phyloP scores from a whole-genome alignment of 2,329 filamentous ascomycete genomes.

The Colletotrichum sublineola region DNA sequence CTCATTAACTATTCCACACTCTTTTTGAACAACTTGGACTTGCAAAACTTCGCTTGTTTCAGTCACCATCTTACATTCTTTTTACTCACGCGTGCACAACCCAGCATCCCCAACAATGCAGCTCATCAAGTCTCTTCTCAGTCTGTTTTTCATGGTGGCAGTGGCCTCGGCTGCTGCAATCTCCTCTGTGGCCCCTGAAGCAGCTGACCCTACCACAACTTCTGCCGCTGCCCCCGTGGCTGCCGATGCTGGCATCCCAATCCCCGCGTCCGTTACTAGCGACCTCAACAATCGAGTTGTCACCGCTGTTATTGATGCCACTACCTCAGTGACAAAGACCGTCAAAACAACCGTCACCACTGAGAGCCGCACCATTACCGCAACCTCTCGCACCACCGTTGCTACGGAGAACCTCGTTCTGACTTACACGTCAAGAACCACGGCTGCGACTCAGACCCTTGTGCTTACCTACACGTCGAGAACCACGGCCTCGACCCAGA shows the following conservation, averaged over 20 bases:
- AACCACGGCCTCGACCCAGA: slow-evolving; percentile 2
- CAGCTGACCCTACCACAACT: background rate
- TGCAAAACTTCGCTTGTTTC: slow-evolving; percentile 12
- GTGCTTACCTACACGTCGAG: slow-evolving; percentile 14
- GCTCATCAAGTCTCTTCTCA: slow-evolving; percentile 14
- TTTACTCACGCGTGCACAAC: background rate
- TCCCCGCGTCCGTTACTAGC: slow-evolving; percentile 6
- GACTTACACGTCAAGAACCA: slow-evolving; percentile 17
- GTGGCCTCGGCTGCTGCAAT: slow-evolving; percentile 11
- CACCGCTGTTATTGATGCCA: slow-evolving; percentile 45
- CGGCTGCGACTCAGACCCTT: slow-evolving; percentile 11
- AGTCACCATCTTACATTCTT: background rate
- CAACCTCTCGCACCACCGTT: slow-evolving; percentile 14
- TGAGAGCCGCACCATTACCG: slow-evolving; percentile 13
- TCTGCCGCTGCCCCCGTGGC: background rate
- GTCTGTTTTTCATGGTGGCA: slow-evolving; percentile 1
- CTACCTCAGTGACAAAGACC: slow-evolving; percentile 15
- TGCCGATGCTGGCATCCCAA: background rate
- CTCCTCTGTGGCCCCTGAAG: background rate
- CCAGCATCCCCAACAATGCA: slow-evolving; percentile 1
- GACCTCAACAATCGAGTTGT: slow-evolving; percentile 2
- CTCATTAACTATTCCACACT: background rate
- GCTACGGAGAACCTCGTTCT: slow-evolving; percentile 23
- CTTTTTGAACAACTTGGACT: background rate
- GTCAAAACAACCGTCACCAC: slow-evolving; percentile 19